Percentiles rank a stretch among this genome's conserved stretches.
These are phyloP conservation scores for Globisporangium yorkense DNA, from an alignment of 352 stramenopile genomes.

Conservation along the genomic window DNA sequence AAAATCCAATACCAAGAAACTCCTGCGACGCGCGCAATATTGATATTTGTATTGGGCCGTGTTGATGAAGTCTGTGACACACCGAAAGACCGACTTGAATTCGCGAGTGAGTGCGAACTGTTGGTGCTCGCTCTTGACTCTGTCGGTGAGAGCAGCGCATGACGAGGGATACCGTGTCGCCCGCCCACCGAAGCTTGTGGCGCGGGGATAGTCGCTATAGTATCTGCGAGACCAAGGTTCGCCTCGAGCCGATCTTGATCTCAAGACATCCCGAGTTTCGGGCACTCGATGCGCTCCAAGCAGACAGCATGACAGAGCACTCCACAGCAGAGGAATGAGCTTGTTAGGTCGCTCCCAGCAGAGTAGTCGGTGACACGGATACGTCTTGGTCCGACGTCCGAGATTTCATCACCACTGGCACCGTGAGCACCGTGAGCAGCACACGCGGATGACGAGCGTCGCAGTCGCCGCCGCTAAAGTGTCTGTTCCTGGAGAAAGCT, in stretches of 20 bases:
- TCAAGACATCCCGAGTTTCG: no score
- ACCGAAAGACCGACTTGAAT: neutral
- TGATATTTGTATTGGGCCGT: constrained; percentile 6
- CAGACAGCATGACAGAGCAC: no score
- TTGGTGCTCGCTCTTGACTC: no score
- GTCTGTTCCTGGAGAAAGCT: constrained; percentile 3
- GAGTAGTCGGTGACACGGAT: neutral
- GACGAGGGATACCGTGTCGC: no score
- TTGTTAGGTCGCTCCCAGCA: neutral
- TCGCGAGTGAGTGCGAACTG: no score
- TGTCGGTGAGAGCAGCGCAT: no score
- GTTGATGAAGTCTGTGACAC: neutral
- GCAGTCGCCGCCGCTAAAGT: neutral
- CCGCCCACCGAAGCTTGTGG: no score
- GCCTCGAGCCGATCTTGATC: no score
- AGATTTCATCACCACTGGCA: neutral
- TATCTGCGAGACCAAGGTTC: no score
- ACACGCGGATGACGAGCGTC: neutral
- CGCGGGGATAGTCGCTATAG: no score
- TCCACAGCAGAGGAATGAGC: neutral
- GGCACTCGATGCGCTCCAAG: no score
- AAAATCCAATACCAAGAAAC: constrained; percentile 5
- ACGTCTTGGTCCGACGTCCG: neutral
- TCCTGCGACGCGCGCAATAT: constrained; percentile 18
- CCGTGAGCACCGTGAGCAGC: neutral